These are phyloP conservation scores for Paecilomyces sp. DNA, from an alignment of 2,329 filamentous ascomycete species.

Conservation along the genomic window DNA sequence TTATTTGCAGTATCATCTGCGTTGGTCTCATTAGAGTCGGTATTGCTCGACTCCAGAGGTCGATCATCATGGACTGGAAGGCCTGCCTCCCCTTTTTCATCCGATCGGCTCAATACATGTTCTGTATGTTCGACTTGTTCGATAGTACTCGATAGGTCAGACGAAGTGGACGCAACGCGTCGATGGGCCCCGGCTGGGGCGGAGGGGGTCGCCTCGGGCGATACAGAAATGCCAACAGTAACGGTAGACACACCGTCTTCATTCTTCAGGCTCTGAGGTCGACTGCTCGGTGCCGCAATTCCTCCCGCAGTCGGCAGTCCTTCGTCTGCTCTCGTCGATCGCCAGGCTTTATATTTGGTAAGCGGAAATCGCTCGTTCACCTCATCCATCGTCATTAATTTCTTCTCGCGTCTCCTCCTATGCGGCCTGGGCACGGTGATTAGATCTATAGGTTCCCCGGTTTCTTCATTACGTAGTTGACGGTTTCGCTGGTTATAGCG, in stretches of 20 bases:
- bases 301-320: constrained; percentile 80
- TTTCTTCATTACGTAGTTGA: constrained; percentile 65
- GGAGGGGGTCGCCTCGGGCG: constrained; percentile 14
- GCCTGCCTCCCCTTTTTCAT: constrained; percentile 11
- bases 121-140: constrained; percentile 9
- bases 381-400: constrained; percentile 97
- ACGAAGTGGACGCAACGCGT: constrained; percentile 8
- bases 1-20: constrained; percentile 25
- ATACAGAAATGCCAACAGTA: constrained; percentile 14
- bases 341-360: constrained; percentile 95
- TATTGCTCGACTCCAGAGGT: constrained; percentile 17
- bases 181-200: constrained; percentile 14
- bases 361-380: constrained; percentile 96
- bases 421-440: constrained; percentile 79
- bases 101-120: constrained; percentile 3
- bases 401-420: constrained; percentile 87
- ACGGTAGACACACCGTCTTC: constrained; percentile 41
- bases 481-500: constrained; percentile 94
- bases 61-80: constrained; percentile 6
- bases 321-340: constrained; percentile 71
- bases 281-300: constrained; percentile 64
- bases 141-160: constrained; percentile 9
- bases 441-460: constrained; percentile 82
- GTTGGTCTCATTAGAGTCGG: constrained; percentile 9
- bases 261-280: constrained; percentile 65